These are phyloP conservation scores for Spergularia marina DNA, from an alignment of 148 eudicot genomes.

Conservation along the genomic window DNA sequence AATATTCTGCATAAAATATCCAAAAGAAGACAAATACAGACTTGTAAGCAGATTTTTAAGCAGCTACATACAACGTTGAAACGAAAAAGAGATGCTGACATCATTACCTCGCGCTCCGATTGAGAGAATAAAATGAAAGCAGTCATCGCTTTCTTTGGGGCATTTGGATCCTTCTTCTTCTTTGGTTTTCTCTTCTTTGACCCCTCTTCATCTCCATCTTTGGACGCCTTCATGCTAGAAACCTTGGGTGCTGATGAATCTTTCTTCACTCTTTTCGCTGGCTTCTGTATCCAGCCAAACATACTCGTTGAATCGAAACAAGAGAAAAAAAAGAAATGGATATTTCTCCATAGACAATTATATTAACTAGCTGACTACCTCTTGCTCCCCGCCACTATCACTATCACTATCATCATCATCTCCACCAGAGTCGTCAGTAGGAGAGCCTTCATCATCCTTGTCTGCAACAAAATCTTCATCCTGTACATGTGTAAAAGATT, in stretches of 20 bases:
- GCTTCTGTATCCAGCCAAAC: conserved; percentile 44
- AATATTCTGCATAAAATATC: conserved; percentile 44
- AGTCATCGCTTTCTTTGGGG: conserved; percentile 78
- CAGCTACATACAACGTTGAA: not conserved
- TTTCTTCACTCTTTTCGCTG: conserved; percentile 72
- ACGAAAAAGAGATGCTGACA: not conserved
- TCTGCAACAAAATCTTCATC: conserved; percentile 88
- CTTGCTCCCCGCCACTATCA: conserved; percentile 50
- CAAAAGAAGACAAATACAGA: not conserved
- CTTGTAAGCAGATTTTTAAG: not conserved
- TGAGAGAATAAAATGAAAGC: conserved; percentile 77
- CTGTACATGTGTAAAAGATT: conserved; percentile 29
- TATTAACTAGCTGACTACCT: conserved; percentile 41
- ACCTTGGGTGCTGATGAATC: conserved; percentile 56
- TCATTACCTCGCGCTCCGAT: conserved; percentile 76
- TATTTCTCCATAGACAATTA: not conserved
- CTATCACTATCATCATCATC: conserved; percentile 82
- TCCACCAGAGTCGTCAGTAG: conserved; percentile 87
- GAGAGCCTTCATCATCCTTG: conserved; percentile 82
- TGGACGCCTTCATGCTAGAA: conserved; percentile 58
- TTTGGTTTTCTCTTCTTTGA: conserved; percentile 78
- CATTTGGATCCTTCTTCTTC: conserved; percentile 95
- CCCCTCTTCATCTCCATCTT: conserved; percentile 65
- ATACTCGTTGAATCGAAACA: conserved; percentile 1
- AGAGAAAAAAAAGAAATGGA: not conserved